Evolutionary conservation across 805 yeast genomes (phyloP), one percentile per base, ranked within the genome.

Genomic region (Priceomyces fermenticarens): DNA sequence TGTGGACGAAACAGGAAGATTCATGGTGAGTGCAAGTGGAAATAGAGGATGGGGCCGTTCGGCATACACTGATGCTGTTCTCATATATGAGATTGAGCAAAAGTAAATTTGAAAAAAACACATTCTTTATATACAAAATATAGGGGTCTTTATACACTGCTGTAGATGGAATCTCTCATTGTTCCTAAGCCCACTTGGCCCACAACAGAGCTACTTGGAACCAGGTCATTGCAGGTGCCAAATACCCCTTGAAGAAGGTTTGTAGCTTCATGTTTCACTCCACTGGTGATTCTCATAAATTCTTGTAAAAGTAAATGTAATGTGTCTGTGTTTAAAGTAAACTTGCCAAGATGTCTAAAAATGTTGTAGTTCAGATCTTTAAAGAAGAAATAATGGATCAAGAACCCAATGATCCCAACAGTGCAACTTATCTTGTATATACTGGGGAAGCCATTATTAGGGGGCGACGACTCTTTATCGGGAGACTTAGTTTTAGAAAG

Each of bases 31-130:
- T 54, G 83, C 97, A 0, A 85, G 95, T 58, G 99, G 99, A 8
- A 88, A 86, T 47, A 76, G 97, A 54, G 99, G 99, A 4, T 91
- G 97, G 97, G 75, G 74, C 1, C 89, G 84, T 50, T 89, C 95
- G 3, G 67, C 72, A 29, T 76, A 84, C 16, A 83, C 93, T 1
- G 97, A 89, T 43, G 77, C 81, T n/a, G 85, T 85, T 8, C 73
- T 89, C 50, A 72, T 88, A 16, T 91, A 90, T 58, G 95, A 88
- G 49, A 83, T 90, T 26, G 81, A 81, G 26, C 23, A 17, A 32
- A 32, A 26, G 17, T 13, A 10, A 32, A 13, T 39, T n/a, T n/a
- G n/a, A n/a, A n/a, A n/a, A n/a, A n/a, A n/a, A n/a, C n/a, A n/a
- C n/a, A n/a, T n/a, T n/a, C n/a, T n/a, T n/a, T n/a, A n/a, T n/a